Evolutionary conservation across 1,139 yeast genomes (phyloP).

Genomic region (Hansenula sp.): DNA sequence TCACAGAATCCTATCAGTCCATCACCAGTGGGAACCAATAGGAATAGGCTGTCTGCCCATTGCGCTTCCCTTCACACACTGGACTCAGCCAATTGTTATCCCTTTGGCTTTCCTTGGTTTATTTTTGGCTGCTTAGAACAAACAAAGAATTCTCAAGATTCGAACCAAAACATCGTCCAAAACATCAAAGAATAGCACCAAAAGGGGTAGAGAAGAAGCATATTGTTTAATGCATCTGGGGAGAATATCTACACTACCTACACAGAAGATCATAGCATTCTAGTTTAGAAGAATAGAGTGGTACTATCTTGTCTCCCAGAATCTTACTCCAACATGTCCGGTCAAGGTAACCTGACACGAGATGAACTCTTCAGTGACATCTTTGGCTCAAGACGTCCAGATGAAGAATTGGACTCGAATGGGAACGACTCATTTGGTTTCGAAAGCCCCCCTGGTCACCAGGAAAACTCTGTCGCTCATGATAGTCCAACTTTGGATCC

Average conservation of each 20-base stretch:
- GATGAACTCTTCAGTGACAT: conserved; percentile 28
- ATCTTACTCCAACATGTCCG: conserved; percentile 10
- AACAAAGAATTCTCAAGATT: not conserved
- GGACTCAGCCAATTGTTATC: no score
- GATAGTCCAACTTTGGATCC: conserved; percentile 12
- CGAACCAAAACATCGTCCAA: no score
- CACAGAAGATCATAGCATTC: no score
- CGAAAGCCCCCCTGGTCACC: not conserved
- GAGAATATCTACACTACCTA: not conserved
- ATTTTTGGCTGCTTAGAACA: conserved; percentile 1
- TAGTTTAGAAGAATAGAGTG: no score
- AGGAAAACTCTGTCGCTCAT: not conserved
- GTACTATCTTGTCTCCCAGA: no score
- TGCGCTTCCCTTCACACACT: not conserved
- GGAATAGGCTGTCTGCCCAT: not conserved
- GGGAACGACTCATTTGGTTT: conserved; percentile 1
- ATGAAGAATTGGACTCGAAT: not conserved
- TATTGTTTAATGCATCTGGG: not conserved
- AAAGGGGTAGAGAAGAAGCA: not conserved
- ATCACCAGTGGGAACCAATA: no score
- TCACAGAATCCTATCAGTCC: no score
- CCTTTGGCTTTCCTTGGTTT: not conserved
- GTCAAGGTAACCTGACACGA: conserved; percentile 15
- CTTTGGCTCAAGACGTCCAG: conserved; percentile 23
- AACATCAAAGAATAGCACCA: not conserved